A percentile compares a stretch with the other conserved stretches of the same genome.
Evolutionary conservation across 2,329 filamentous ascomycete genomes (phyloP).

Genomic region (Xylaria sp.): DNA sequence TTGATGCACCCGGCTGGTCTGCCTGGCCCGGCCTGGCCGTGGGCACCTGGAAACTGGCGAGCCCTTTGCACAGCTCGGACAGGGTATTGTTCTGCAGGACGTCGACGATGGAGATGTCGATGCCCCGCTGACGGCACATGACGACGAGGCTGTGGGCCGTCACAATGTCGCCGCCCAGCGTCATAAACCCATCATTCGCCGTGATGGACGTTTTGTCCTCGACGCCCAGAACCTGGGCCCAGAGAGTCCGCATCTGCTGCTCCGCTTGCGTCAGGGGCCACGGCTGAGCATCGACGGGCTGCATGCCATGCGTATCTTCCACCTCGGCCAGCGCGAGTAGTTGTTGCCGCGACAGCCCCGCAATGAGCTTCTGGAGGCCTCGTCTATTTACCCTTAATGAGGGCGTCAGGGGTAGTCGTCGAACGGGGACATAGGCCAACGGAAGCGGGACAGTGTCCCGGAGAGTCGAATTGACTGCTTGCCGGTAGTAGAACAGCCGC

Average conservation of each 20-base stretch:
- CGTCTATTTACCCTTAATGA: constrained; percentile 63
- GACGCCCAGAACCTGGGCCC: constrained; percentile 58
- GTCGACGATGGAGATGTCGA: constrained; percentile 56
- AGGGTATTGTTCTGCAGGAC: constrained; percentile 57
- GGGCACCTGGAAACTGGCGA: constrained; percentile 43
- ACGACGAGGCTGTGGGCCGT: constrained; percentile 58
- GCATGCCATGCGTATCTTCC: constrained; percentile 53
- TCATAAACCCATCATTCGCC: constrained; percentile 58
- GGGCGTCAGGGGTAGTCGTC: constrained; percentile 59
- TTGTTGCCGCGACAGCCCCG: constrained; percentile 56
- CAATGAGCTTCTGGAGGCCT: constrained; percentile 59
- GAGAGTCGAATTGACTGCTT: constrained; percentile 57
- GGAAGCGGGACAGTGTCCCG: constrained; percentile 58
- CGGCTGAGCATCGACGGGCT: constrained; percentile 55
- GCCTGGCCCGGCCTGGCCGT: constrained; percentile 29
- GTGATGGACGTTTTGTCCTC: constrained; percentile 54
- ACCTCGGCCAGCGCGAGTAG: constrained; percentile 56
- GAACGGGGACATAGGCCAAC: constrained; percentile 60
- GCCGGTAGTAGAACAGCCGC: constrained; percentile 57
- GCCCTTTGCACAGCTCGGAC: constrained; percentile 57
- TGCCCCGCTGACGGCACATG: constrained; percentile 56
- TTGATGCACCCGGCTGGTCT: constrained; percentile 35
- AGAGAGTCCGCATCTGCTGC: constrained; percentile 60
- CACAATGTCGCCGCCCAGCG: constrained; percentile 59
- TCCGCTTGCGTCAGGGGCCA: constrained; percentile 61